phyloP scores from a whole-genome alignment of 2,329 filamentous ascomycete species.

The Colletotrichum gloeosporioides region DNA sequence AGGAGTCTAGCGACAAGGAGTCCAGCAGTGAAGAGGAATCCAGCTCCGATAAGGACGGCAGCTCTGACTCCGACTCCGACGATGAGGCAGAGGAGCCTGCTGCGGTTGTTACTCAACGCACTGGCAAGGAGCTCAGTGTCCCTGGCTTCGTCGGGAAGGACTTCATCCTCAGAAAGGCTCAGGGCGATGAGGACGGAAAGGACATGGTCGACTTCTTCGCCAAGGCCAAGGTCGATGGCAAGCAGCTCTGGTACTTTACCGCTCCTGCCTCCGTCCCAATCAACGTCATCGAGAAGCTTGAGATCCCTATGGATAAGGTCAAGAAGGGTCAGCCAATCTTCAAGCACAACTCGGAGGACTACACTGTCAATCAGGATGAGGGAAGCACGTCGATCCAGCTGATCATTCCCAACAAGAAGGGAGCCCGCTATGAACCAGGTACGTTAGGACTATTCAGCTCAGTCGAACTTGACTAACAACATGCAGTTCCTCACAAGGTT shows the following conservation, averaged over 20 bases:
- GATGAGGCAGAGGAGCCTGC: conserved; percentile 41
- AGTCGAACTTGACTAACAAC: neutral
- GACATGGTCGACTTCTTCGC: conserved; percentile 61
- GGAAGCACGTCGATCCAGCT: conserved; percentile 61
- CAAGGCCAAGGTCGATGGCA: conserved; percentile 65
- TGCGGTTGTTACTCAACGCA: conserved; percentile 32
- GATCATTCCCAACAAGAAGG: conserved; percentile 62
- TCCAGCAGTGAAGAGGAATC: conserved; percentile 27
- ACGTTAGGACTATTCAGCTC: conserved; percentile 31
- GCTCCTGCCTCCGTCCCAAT: conserved; percentile 74
- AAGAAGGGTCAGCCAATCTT: conserved; percentile 60
- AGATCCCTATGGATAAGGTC: conserved; percentile 63
- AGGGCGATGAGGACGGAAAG: conserved; percentile 44
- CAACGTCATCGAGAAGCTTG: conserved; percentile 67
- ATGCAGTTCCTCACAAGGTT: conserved; percentile 44
- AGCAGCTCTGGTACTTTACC: conserved; percentile 83
- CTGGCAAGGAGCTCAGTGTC: conserved; percentile 37
- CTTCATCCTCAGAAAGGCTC: conserved; percentile 58
- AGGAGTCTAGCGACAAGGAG: conserved; percentile 20
- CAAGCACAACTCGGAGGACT: conserved; percentile 68
- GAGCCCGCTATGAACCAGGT: conserved; percentile 61
- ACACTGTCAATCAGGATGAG: conserved; percentile 57
- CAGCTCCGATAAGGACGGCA: conserved; percentile 22
- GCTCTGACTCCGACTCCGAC: conserved; percentile 22
- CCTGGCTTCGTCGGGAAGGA: conserved; percentile 54